Conservation (phyloP, 208 protist species). For the Trypanosoma conorhini region DNA sequence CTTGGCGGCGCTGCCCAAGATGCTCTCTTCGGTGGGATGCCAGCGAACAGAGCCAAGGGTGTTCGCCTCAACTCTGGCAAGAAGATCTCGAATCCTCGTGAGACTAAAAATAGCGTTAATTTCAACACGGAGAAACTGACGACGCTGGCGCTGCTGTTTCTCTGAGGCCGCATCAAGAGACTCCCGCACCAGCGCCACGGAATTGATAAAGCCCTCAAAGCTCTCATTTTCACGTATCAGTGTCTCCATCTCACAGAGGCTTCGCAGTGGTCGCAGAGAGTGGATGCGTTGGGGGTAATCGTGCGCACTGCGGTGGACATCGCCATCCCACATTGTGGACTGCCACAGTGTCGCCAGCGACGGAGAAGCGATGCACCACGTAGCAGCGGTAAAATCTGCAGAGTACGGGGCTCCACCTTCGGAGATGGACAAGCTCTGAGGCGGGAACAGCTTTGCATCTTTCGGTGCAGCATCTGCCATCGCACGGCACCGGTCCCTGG, state of each 20-base stretch:
- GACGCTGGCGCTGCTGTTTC: background rate
- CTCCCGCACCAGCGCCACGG: constrained; percentile 14
- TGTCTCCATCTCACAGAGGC: constrained; percentile 38
- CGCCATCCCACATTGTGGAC: constrained; percentile 36
- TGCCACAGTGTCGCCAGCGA: constrained; percentile 12
- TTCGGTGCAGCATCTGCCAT: background rate
- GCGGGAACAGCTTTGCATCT: background rate
- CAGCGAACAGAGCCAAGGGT: constrained; percentile 11
- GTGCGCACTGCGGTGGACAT: constrained; percentile 26
- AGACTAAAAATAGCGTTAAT: constrained; percentile 18
- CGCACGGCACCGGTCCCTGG: background rate
- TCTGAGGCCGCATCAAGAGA: background rate
- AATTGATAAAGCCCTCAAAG: constrained; percentile 21
- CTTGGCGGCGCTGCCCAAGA: background rate
- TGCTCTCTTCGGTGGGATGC: constrained; percentile 9
- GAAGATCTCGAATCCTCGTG: background rate
- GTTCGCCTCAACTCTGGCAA: background rate
- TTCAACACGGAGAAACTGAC: constrained; percentile 25
- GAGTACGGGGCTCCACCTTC: background rate
- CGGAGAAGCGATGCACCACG: background rate
- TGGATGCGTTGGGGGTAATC: constrained; percentile 26
- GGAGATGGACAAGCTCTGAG: background rate
- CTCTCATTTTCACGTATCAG: constrained; percentile 16
- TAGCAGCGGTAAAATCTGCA: constrained; percentile 1
- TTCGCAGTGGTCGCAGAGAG: constrained; percentile 35